Percentiles rank a stretch among this genome's conserved stretches.
Conservation (phyloP, 2,329 filamentous ascomycete genomes). For the Aspergillus ruber region DNA sequence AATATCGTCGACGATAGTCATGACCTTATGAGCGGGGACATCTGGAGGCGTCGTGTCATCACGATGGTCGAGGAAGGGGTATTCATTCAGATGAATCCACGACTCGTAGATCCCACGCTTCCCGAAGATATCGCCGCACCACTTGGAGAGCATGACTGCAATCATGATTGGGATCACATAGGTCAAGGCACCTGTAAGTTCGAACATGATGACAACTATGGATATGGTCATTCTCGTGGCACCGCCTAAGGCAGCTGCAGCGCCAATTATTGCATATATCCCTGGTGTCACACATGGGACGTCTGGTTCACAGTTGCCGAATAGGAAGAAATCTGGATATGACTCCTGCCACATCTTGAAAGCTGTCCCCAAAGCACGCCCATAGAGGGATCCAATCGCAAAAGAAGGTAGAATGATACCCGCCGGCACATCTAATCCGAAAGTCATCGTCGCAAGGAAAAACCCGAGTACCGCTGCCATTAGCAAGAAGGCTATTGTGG, state of each 20-base stretch:
- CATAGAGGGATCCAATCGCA: constrained; percentile 86
- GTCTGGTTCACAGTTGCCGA: constrained; percentile 76
- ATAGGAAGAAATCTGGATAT: constrained; percentile 70
- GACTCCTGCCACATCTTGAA: constrained; percentile 82
- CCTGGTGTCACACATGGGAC: constrained; percentile 84
- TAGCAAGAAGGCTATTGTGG: constrained; percentile 74
- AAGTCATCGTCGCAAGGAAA: constrained; percentile 77
- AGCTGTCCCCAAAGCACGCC: constrained; percentile 80
- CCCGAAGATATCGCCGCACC: constrained; percentile 93
- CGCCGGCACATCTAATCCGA: constrained; percentile 88
- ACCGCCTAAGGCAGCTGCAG: constrained; percentile 86
- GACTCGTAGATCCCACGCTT: constrained; percentile 92
- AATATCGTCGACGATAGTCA: constrained; percentile 88
- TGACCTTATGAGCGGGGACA: constrained; percentile 76
- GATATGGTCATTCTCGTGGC: constrained; percentile 96
- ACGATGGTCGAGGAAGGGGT: constrained; percentile 89
- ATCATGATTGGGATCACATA: constrained; percentile 99
- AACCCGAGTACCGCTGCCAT: constrained; percentile 79
- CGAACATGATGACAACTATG: constrained; percentile 99
- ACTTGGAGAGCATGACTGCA: constrained; percentile 95
- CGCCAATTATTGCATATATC: constrained; percentile 93
- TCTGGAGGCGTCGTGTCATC: constrained; percentile 75
- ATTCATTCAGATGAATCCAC: constrained; percentile 95
- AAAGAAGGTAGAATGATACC: constrained; percentile 95
- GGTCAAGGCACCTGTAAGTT: constrained; percentile 89